Evolutionary conservation across 192 early-diverging fungal genomes (phyloP), one percentile per base, ranked within the genome.

Genomic region (Diversispora epigaea): DNA sequence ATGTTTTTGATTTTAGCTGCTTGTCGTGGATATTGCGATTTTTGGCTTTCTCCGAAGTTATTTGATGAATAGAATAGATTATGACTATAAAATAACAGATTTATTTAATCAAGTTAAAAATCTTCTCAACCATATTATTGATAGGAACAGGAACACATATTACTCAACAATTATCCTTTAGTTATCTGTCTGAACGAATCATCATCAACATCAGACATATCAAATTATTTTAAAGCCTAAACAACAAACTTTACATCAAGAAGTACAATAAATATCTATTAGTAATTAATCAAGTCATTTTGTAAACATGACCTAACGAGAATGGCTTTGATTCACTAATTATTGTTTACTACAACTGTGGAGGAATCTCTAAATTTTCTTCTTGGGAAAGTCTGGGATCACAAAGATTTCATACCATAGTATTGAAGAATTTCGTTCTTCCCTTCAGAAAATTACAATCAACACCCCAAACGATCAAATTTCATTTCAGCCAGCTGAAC

Each of bases 101-200:
- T 32, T 32, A 32, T 32, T 32, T 2, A 1, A 1, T 32, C 25
- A 32, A 32, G 25, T 2, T 32, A 32, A 32, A 32, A 32, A 32
- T 1, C 25, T 32, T 32, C 25, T 32, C 25, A 2, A 32, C 2
- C 0, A 0, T 0, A 32, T 32, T 0, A 32, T 32, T 32, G 2
- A 32, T 32, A 32, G 25, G n/a, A n/a, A n/a, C n/a, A n/a, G n/a
- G 25, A 32, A 32, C 2, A 32, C 2, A 2, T 32, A 32, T 2
- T 32, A 32, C 25, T n/a, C n/a, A n/a, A n/a, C n/a, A n/a, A n/a
- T n/a, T n/a, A n/a, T n/a, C n/a, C n/a, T n/a, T 72, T 58, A 3
- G 44, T 72, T 32, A 72, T 72, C 9, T 4, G 55, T n/a, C n/a
- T 72, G 12, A 72, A 72, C 40, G 71, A 60, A 50, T 19, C 54